Evolutionary conservation across 768 basidiomycete genomes (phyloP), one percentile per base, ranked within the genome.

Genomic region (Leccinum barrowsii): DNA sequence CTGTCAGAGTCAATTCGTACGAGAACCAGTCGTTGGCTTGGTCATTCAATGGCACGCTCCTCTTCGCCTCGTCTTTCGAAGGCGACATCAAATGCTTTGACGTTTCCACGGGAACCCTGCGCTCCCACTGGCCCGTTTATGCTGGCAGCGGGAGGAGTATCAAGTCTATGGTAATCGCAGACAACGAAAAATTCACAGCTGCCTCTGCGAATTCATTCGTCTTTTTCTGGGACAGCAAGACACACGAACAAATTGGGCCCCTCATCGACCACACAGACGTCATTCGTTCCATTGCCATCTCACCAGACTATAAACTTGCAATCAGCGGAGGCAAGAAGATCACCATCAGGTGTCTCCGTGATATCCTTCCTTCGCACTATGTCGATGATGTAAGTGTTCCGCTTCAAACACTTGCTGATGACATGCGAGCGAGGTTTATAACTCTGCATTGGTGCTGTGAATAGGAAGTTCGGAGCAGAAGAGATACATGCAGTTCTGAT

Each of bases 11-110:
- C 35, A 52, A 7, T 28, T 55, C 60, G 12, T 61, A 61, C 47
- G 59, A 42, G 26, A 55, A 65, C 24, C 59, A 57, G 19, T 56
- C 59, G 12, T 60, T 65, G 21, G 40, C 50, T n/a, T 65, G 64
- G 64, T 52, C 17, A 0, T 11, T 2, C 12, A 28, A 49, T 12
- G 17, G 62, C 54, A 55, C 12, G 3, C 34, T 32, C 6, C 55
- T 64, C 44, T 52, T 52, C 12, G 56, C 50, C 11, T 50, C 54
- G n/a, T 63, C 63, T n/a, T 49, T 44, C n/a, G 57, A 50, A 5
- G 62, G 62, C 2, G 40, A 55, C 24, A 37, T 64, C 53, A 54
- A 53, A 24, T 55, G 53, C 28, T 24, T 52, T 12, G 62, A 60
- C 13, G 13, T 56, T 15, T 47, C 56, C 17, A 47, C 56, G 12